Conservation (phyloP, 1,284 basidiomycete species). For the Ganoderma boninense region DNA sequence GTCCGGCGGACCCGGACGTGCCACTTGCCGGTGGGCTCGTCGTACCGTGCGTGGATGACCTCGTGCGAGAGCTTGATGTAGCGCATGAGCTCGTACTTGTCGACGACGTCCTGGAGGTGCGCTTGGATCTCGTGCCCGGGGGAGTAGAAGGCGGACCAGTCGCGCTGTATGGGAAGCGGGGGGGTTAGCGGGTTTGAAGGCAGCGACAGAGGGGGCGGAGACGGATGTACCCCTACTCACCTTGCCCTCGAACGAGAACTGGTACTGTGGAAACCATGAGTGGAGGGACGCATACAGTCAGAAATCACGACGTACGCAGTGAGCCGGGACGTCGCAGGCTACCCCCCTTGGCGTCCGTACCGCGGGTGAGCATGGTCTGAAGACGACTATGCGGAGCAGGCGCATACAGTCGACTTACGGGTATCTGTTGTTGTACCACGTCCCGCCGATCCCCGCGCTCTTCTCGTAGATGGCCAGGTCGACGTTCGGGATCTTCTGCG, state of each 20-base stretch:
- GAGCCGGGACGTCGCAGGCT: slow-evolving; percentile 64
- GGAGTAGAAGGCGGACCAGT: slow-evolving; percentile 69
- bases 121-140: slow-evolving; percentile 62
- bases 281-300: neutral
- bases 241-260: slow-evolving; percentile 64
- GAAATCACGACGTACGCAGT: slow-evolving; percentile 47
- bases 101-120: slow-evolving; percentile 60
- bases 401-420: slow-evolving; percentile 25
- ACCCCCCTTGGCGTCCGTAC: slow-evolving; percentile 48
- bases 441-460: slow-evolving; percentile 61
- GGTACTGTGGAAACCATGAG: slow-evolving; percentile 51
- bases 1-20: slow-evolving; percentile 51
- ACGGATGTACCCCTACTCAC: slow-evolving; percentile 28
- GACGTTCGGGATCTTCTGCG: slow-evolving; percentile 60
- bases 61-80: slow-evolving; percentile 64
- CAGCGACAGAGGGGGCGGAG: neutral
- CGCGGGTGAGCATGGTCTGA: neutral
- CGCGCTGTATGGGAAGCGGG: slow-evolving; percentile 43
- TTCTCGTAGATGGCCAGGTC: slow-evolving; percentile 65
- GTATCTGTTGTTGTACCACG: slow-evolving; percentile 55
- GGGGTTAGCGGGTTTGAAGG: neutral
- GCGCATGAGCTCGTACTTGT: slow-evolving; percentile 63
- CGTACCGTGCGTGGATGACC: slow-evolving; percentile 57
- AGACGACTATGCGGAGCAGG: neutral
- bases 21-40: slow-evolving; percentile 62